Evolutionary conservation across 2,329 filamentous ascomycete genomes (phyloP).

Genomic region (Colletotrichum aenigma): DNA sequence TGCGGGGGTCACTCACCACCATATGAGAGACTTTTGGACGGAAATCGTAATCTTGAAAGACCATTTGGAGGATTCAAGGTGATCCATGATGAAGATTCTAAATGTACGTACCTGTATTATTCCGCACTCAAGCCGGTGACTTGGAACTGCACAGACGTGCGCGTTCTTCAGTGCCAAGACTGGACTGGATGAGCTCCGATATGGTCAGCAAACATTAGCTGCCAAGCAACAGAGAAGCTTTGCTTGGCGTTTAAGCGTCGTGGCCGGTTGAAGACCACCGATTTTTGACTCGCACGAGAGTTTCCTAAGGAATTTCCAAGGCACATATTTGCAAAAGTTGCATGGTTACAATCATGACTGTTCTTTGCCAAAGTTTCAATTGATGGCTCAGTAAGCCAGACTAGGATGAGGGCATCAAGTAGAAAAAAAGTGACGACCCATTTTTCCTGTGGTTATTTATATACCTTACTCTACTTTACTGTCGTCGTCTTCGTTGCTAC

Average conservation of each 20-base stretch:
- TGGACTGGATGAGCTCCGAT: not conserved
- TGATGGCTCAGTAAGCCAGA: not conserved
- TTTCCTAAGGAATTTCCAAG: not conserved
- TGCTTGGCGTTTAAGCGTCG: not conserved
- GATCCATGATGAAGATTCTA: not conserved
- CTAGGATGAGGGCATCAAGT: not conserved
- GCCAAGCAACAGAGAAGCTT: conserved; percentile 6
- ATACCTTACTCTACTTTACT: too few relatives aligned
- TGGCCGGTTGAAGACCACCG: not conserved
- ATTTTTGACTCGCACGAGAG: not conserved
- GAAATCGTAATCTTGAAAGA: not conserved
- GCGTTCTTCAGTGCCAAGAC: not conserved
- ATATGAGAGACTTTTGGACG: not conserved
- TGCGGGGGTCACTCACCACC: not conserved
- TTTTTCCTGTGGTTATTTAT: too few relatives aligned
- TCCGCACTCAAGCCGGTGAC: not conserved
- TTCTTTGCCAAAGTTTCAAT: not conserved
- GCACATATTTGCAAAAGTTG: not conserved
- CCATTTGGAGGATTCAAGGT: not conserved
- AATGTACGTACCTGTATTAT: not conserved
- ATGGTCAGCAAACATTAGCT: not conserved
- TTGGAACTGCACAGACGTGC: not conserved
- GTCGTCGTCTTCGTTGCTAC: too few relatives aligned
- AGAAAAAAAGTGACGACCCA: not conserved
- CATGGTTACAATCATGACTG: not conserved